Evolutionary conservation across 2,329 filamentous ascomycete genomes (phyloP), one percentile per base, ranked within the genome.

Genomic region (Penicillium crustosum): DNA sequence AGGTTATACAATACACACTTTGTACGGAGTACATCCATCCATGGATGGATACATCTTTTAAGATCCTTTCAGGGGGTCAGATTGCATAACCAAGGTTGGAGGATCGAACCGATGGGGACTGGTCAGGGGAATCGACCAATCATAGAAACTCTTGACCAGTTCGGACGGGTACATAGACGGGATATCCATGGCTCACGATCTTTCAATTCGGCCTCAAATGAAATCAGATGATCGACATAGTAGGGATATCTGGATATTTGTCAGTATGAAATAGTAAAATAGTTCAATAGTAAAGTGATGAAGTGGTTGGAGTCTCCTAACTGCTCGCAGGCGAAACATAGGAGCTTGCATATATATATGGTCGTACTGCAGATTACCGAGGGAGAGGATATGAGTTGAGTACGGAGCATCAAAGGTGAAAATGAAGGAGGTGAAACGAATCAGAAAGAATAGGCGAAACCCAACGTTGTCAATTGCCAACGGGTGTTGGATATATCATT

Each of bases 261-360:
- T 45, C n/a, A 47, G 10, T 6, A 2, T 2, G 27, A 27, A 27
- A 27, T 27, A 27, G 6, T 13, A 2, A 31, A 6, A 13, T 33
- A 15, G 27, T 23, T 6, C n/a, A 36, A n/a, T 35, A 35, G 10
- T 19, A 6, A 21, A 8, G 13, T 17, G 21, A 13, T 43, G 21
- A 17, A 21, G 42, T 19, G 35, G 25, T 47, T 53, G 41, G 13
- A 47, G n/a, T 27, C 53, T 43, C 53, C 53, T 56, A 19, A 15
- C 53, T 36, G 53, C 53, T 31, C 31, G 53, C 53, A 55, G 41
- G 31, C 38, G 35, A 54, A 48, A 55, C 52, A 25, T 27, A 38
- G 27, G 19, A 44, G 9, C 21, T 38, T 44, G 33, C 51, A 53
- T 23, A n/a, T 17, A 48, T 35, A 48, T 48, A 36, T 55, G 27